Conservation (phyloP, 2,329 filamentous ascomycete genomes). For the Leptosphaerulina australis region DNA sequence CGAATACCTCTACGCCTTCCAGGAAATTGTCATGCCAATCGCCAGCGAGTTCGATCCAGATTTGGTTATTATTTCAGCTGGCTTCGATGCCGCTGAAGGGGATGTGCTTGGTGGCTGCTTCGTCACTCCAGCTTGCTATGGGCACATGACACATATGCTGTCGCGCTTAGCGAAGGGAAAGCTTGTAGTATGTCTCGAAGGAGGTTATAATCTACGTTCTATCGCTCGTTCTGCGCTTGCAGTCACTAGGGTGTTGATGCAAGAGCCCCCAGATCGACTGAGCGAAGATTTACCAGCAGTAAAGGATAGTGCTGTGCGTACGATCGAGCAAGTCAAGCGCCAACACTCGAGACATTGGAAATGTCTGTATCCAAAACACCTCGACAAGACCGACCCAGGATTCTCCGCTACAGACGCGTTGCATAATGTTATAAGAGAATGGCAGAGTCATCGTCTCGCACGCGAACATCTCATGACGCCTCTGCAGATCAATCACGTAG, state of each 20-base stretch:
- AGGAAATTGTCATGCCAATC: constrained; percentile 95
- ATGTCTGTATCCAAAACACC: constrained; percentile 75
- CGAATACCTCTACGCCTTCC: constrained; percentile 95
- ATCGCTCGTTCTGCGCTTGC: constrained; percentile 92
- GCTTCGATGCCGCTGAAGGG: constrained; percentile 93
- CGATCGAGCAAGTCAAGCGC: constrained; percentile 62
- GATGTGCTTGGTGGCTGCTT: constrained; percentile 93
- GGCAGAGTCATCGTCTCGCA: constrained; percentile 74
- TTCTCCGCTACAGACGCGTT: constrained; percentile 60
- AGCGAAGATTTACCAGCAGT: constrained; percentile 55
- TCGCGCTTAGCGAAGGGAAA: constrained; percentile 93
- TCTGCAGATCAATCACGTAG: constrained; percentile 77
- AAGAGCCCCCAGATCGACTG: constrained; percentile 78
- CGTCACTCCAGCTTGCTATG: constrained; percentile 88
- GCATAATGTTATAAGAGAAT: constrained; percentile 79
- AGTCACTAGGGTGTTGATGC: constrained; percentile 92
- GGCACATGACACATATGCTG: constrained; percentile 99
- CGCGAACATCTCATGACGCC: constrained; percentile 78
- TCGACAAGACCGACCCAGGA: constrained; percentile 38
- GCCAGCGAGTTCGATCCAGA: constrained; percentile 93
- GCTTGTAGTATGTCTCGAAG: constrained; percentile 90
- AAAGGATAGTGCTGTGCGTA: constrained; percentile 57
- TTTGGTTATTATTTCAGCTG: constrained; percentile 91
- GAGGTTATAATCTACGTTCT: constrained; percentile 90
- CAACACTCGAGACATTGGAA: constrained; percentile 78